Evolutionary conservation across 495 filamentous ascomycete species (phyloP), one percentile per base, ranked within the genome.

Genomic region (Talaromyces liani): DNA sequence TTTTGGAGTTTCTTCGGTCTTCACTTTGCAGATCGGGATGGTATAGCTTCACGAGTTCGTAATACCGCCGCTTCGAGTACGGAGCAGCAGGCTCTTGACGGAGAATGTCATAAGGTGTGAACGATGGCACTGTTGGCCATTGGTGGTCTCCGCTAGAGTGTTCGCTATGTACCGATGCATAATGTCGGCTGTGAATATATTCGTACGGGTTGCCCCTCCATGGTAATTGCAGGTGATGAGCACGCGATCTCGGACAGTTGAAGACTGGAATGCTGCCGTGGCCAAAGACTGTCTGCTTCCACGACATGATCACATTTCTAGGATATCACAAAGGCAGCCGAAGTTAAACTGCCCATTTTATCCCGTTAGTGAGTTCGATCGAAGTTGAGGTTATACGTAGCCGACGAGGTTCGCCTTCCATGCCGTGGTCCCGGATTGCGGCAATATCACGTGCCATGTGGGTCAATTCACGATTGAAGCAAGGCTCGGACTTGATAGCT

Each of bases 71-170:
- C 74, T 98, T 98, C 65, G 84, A 87, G 71, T 98, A 98, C 16
- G 86, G 83, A 18, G 84, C 84, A 27, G 71, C 77, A 64, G 76
- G 82, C 31, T 81, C 76, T 63, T 87, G 79, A 54, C 85, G 78
- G 66, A 98, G 85, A 67, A 98, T 90, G 66, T 98, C 90, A 72
- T 98, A 98, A 0, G 94, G 94, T 0, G 93, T 94, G n/a, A 79
- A 77, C 7, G 70, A 68, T 10, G 69, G 33, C 24, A 62, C 62
- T 4, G 68, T 69, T 1, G 77, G 77, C 77, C 77, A 81, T 20
- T 72, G 67, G 25, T 78, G 68, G 20, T 73, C 69, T 14, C 66
- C 22, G 3, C 62, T 9, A 29, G 3, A 14, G 2, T 18, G 22
- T 8, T 66, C 65, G 16, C 70, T 55, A 47, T 61, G 39, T 41